Base-by-base conservation (phyloP, 768 basidiomycete species). In the Auricularia auricula-judae region DNA sequence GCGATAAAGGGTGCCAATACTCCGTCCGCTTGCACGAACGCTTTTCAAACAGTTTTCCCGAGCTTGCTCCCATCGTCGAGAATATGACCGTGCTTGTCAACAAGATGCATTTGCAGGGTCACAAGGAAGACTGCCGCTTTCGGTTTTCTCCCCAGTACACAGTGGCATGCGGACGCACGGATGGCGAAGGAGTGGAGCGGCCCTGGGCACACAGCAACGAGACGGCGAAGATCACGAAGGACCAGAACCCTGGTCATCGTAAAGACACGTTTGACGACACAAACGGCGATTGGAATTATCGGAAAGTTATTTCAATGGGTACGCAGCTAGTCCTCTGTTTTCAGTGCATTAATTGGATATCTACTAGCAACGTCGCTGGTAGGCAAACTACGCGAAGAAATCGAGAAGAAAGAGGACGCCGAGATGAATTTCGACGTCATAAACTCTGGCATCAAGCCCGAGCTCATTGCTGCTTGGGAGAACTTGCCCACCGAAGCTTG, bases 101-200 rank as follows among this genome's bases (percentile, higher is more conserved):
- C 11, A 68, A 69, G 16, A 62, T 68, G 29, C 71, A 70, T 51
- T 58, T 71, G 3, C 64, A 68, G 23, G 70, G 68, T n/a, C 70
- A 71, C 47, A 64, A 67, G 36, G 69, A 70, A 4, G 66, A 69
- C 3, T 71, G 69, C 61, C 61, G 62, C 33, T 69, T 68, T 42
- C 59, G 62, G 11, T 71, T 62, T 21, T 4, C 16, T 16, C 47
- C 47, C 4, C 47, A 51, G 10, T 51, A 51, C 21, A 51, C 47
- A 18, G 4, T 5, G 4, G 14, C 10, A 4, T 11, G 10, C 34
- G 75, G 74, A 10, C 70, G 71, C 2, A 71, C 69, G 1, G 75
- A 76, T 67, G 74, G 78, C 0, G 76, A 81, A 60, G 76, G 70
- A 0, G 69, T 77, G 0, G 80, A 82, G 54, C 67, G 67, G 0